These are phyloP conservation scores for Suillus sp. DNA, from an alignment of 768 basidiomycete species.

Conservation along the genomic window DNA sequence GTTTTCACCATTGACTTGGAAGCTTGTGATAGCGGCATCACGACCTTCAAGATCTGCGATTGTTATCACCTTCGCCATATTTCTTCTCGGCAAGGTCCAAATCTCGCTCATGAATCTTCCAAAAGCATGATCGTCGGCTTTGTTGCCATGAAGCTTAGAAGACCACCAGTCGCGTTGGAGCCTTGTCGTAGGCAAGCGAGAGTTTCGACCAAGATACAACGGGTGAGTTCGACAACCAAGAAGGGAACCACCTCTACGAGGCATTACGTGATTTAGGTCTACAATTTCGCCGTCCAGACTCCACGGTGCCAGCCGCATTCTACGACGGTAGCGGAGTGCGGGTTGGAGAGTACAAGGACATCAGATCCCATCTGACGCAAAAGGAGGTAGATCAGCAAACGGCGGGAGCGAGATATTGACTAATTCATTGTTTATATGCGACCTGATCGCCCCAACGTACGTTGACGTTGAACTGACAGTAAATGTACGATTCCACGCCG, in stretches of 20 bases:
- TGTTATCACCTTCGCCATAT: neutral
- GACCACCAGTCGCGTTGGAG: neutral
- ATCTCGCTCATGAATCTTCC: neutral
- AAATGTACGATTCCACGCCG: neutral
- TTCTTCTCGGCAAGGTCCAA: neutral
- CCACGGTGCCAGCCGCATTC: neutral
- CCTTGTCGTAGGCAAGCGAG: neutral
- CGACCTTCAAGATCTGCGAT: slow-evolving; percentile 1
- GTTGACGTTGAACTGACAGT: neutral
- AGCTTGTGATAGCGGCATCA: neutral
- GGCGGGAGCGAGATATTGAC: neutral
- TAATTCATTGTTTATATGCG: neutral
- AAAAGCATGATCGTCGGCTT: neutral
- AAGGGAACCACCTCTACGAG: neutral
- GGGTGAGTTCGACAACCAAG: neutral
- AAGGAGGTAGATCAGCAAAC: neutral
- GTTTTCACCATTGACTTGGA: neutral
- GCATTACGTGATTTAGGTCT: neutral
- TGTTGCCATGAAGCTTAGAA: neutral
- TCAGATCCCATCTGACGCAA: neutral
- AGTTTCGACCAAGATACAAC: neutral
- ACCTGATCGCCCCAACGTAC: neutral
- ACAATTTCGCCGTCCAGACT: neutral
- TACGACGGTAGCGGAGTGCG: neutral
- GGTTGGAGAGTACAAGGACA: neutral